Conservation (phyloP, 768 basidiomycete species). For the Suillus subluteus region DNA sequence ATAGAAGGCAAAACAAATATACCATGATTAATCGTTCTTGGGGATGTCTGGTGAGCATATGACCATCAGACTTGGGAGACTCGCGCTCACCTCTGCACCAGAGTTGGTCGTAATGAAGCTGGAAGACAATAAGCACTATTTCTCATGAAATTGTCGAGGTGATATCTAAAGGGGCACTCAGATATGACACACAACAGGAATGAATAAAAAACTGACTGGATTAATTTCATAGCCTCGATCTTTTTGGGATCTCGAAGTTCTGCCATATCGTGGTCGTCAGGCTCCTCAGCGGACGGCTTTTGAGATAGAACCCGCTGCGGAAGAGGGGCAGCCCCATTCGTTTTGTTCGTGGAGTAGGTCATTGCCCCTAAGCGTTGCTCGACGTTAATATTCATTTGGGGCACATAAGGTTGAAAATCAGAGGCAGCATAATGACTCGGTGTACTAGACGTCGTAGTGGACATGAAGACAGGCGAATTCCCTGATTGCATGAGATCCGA, state of each 20-base stretch:
- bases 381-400: conserved; percentile 59
- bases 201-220: conserved; percentile 53
- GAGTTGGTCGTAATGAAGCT: conserved; percentile 82
- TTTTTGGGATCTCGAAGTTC: conserved; percentile 62
- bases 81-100: conserved; percentile 72
- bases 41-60: conserved; percentile 11
- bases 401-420: conserved; percentile 50
- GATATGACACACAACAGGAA: conserved; percentile 9
- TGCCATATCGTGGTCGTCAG: conserved; percentile 57
- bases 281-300: conserved; percentile 40
- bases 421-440: conserved; percentile 48
- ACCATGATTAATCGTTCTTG: conserved; percentile 86
- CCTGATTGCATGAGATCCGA: conserved; percentile 60
- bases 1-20: conserved; percentile 22
- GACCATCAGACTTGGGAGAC: background rate
- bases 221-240: conserved; percentile 80
- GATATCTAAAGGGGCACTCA: conserved; percentile 58
- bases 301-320: conserved; percentile 30
- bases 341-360: conserved; percentile 46
- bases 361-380: conserved; percentile 57
- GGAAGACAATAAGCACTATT: conserved; percentile 89
- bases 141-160: conserved; percentile 86
- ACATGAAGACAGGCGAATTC: conserved; percentile 67
- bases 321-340: conserved; percentile 21
- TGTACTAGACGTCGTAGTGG: conserved; percentile 44